Evolutionary conservation across 768 basidiomycete genomes (phyloP), one percentile per base, ranked within the genome.

Genomic region (Collybia sordida): DNA sequence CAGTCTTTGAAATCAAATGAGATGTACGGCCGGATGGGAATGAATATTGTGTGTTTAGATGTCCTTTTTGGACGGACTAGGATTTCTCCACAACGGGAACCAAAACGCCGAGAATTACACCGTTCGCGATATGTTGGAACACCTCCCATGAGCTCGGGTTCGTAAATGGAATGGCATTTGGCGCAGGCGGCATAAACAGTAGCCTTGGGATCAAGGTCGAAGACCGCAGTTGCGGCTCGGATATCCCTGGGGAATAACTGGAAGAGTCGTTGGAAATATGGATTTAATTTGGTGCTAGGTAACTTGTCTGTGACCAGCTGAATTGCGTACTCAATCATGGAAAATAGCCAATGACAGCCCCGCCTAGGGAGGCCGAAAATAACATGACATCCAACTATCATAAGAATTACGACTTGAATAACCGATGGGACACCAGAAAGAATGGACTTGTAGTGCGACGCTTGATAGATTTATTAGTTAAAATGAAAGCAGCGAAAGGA

Each of bases 1-100:
- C 62, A 65, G 41, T 64, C 57, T 21, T 59, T 55, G 39, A 64
- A 52, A 35, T 58, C 56, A 40, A 53, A 60, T 7, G 39, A 56
- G 14, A 62, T 46, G 47, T 42, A 62, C 9, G 54, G 53, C 25
- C 51, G 53, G 39, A 60, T 58, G 12, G 59, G 60, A 15, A 60
- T 49, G 12, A 48, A 4, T 11, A 39, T 31, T 19, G 12, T 31
- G n/a, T n/a, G n/a, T n/a, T n/a, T n/a, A n/a, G n/a, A n/a, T n/a
- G n/a, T n/a, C n/a, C n/a, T 9, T 31, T 35, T 52, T 19, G 42
- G 34, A 22, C 52, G 36, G 18, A 48, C n/a, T 18, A 46, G n/a
- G 12, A 49, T 27, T 37, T 57, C 49, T 12, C 41, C 28, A 28
- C 55, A 57, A 19, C 40, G 34, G 11, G 14, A n/a, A 17, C 52